These are phyloP conservation scores for Ceratopteris richardii DNA, from an alignment of 75 land plant species.

Conservation along the genomic window DNA sequence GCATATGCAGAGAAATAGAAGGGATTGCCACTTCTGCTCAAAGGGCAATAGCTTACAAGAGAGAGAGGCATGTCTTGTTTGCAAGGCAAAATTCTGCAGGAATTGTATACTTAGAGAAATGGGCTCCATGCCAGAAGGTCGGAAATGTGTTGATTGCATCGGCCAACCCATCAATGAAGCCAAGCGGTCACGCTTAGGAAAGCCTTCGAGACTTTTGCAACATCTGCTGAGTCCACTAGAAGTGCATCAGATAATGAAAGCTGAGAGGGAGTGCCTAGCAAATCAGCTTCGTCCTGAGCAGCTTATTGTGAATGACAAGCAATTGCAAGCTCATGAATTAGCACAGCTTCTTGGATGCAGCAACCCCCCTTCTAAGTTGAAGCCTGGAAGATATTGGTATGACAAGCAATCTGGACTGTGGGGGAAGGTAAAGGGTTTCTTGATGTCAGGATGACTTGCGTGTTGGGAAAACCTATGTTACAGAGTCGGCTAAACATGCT, in stretches of 20 bases:
- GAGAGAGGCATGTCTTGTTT: slow-evolving; percentile 85
- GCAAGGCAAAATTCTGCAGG: slow-evolving; percentile 81
- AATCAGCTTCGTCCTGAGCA: slow-evolving; percentile 82
- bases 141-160: slow-evolving; percentile 88
- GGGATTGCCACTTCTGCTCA: slow-evolving; percentile 62
- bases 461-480: background rate
- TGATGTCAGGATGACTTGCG: background rate
- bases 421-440: slow-evolving; percentile 69
- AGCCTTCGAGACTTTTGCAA: slow-evolving; percentile 77
- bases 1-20: slow-evolving; percentile 39
- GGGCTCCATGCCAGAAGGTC: slow-evolving; percentile 99
- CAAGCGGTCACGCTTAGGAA: slow-evolving; percentile 65
- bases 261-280: slow-evolving; percentile 76
- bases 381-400: slow-evolving; percentile 95
- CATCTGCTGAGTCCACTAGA: slow-evolving; percentile 65
- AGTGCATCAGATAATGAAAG: slow-evolving; percentile 79
- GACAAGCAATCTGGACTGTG: slow-evolving; percentile 96
- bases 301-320: slow-evolving; percentile 64
- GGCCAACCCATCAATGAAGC: slow-evolving; percentile 70
- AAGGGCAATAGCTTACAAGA: slow-evolving; percentile 70
- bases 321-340: slow-evolving; percentile 64
- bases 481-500: background rate
- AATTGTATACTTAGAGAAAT: slow-evolving; percentile 82
- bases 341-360: slow-evolving; percentile 48
- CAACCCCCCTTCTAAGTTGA: slow-evolving; percentile 72